Conservation (phyloP, 768 basidiomycete genomes). For the Serendipita sp. region DNA sequence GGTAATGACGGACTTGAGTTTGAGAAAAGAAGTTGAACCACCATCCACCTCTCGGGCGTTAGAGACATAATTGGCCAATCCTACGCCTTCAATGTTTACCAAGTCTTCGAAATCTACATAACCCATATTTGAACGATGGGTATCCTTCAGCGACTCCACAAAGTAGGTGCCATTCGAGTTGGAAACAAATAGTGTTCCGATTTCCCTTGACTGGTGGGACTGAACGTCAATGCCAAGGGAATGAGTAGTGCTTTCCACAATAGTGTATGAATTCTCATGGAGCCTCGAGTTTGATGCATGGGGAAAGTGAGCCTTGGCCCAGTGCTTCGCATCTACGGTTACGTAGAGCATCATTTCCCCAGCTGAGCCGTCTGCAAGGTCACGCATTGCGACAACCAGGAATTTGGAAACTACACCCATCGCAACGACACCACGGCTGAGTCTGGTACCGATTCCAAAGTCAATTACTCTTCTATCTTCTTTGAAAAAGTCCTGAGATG, state of each 20-base stretch:
- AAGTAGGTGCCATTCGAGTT: slow-evolving; percentile 96
- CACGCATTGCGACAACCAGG: slow-evolving; percentile 78
- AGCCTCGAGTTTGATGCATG: slow-evolving; percentile 67
- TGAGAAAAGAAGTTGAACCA: slow-evolving; percentile 42
- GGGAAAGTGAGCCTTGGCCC: slow-evolving; percentile 86
- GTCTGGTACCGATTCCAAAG: slow-evolving; percentile 64
- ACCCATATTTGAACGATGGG: slow-evolving; percentile 76
- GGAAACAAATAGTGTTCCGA: slow-evolving; percentile 89
- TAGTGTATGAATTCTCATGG: slow-evolving; percentile 86
- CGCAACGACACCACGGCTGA: slow-evolving; percentile 77
- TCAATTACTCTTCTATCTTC: slow-evolving; percentile 53
- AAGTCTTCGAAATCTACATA: slow-evolving; percentile 89
- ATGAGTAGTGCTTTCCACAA: slow-evolving; percentile 86
- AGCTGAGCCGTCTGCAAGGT: slow-evolving; percentile 33
- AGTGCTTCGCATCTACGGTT: slow-evolving; percentile 61
- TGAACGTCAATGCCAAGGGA: slow-evolving; percentile 92
- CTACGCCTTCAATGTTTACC: slow-evolving; percentile 78
- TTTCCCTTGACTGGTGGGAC: slow-evolving; percentile 33
- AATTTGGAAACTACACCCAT: slow-evolving; percentile 89
- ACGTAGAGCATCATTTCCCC: slow-evolving; percentile 81
- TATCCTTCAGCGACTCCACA: slow-evolving; percentile 76
- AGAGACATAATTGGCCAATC: slow-evolving; percentile 71
- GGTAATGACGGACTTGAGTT: slow-evolving; percentile 64
- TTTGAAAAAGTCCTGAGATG: slow-evolving; percentile 72
- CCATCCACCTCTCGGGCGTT: slow-evolving; percentile 76